A percentile compares a stretch with the other conserved stretches of the same genome.
phyloP scores from a whole-genome alignment of 495 filamentous ascomycete genomes.

The Talaromyces adpressus region DNA sequence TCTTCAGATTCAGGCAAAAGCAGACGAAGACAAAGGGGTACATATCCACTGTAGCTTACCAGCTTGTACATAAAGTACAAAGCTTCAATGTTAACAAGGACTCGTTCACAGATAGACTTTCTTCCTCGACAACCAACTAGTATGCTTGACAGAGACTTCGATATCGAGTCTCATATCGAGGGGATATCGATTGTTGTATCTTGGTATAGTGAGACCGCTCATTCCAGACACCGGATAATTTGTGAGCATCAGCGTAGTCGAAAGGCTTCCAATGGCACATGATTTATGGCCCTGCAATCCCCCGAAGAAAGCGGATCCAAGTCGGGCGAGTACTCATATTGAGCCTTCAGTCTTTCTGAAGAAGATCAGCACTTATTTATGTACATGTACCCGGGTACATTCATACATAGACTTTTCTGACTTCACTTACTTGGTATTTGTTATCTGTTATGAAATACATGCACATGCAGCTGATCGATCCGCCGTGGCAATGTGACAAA shows the following conservation, averaged over 20 bases:
- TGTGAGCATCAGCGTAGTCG: background rate
- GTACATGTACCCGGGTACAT: background rate
- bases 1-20: no score
- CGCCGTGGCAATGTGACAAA: background rate
- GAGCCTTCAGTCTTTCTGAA: background rate
- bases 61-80: no score
- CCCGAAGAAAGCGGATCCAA: background rate
- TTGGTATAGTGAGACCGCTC: background rate
- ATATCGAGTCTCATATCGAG: background rate
- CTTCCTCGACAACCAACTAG: background rate
- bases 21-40: no score
- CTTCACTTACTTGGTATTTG: background rate
- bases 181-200: background rate
- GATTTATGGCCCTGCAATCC: background rate
- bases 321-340: background rate
- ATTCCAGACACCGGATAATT: background rate
- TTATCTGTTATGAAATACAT: background rate
- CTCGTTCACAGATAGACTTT: background rate
- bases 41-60: no score
- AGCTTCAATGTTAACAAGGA: no score
- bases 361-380: background rate
- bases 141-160: background rate
- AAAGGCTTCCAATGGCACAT: background rate
- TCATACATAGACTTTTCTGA: background rate
- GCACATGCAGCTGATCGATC: background rate